Evolutionary conservation across 2,329 filamentous ascomycete genomes (phyloP), one percentile per base, ranked within the genome.

Genomic region (Cylindrodendrum hubeiense): DNA sequence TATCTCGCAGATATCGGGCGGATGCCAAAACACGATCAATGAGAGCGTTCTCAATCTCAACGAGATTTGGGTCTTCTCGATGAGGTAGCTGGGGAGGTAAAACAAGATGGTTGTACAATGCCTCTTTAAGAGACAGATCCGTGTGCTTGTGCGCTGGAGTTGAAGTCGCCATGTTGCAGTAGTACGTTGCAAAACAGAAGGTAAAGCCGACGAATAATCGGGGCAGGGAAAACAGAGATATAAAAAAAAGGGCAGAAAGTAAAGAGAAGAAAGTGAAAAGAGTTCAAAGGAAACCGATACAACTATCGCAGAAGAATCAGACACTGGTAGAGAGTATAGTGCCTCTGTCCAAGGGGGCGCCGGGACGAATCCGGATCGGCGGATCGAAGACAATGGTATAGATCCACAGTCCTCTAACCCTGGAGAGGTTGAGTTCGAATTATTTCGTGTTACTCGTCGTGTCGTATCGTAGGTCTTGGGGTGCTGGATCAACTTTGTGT

Each of bases 21-120:
- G 68, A 68, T 2, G 19, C n/a, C 19, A 72, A 21, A 2, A 74
- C 61, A 2, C 66, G 68, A 3, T 66, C 65, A 19, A 68, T 53
- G 9, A 68, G 51, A 4, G 51, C 52, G 24, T 43, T 62, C 24
- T 74, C 72, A 9, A 74, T 56, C 1, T 66, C 61, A 24, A 22
- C 34, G 1, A 67, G 1, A 10, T 73, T 65, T 4, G 65, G 43
- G 12, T 75, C 73, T 21, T 71, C 61, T 1, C 58, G 54, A 22
- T 73, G 70, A 13, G 73, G 73, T 13, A 75, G 71, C 4, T 68
- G 57, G 0, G 67, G 71, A 3, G 73, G 73, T 2, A 75, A 37
- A 2, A 62, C 70, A 8, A 75, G 67, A 19, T 75, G 73, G n/a
- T 75, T 69, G 22, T 70, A 75, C 5, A 75, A 33, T 3, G 69